These are phyloP conservation scores for Xerocomus subilludens DNA, from an alignment of 1,284 basidiomycete species.

Conservation along the genomic window DNA sequence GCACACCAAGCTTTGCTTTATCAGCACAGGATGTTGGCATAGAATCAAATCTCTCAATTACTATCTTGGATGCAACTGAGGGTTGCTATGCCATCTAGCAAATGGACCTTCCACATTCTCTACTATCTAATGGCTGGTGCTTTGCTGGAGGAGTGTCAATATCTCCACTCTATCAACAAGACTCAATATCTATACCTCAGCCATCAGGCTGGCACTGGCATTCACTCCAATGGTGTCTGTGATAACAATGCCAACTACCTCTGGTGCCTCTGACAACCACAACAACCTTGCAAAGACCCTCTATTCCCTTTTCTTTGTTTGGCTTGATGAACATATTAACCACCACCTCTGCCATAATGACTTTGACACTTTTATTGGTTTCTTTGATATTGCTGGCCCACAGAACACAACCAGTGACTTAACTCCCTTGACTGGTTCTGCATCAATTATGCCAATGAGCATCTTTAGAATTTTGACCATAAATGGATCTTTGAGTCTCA, in stretches of 20 bases:
- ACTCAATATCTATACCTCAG: slow-evolving; percentile 88
- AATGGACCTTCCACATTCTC: slow-evolving; percentile 97
- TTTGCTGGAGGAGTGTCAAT: slow-evolving; percentile 84
- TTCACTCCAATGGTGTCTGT: slow-evolving; percentile 60
- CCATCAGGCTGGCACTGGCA: slow-evolving; percentile 61
- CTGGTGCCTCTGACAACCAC: slow-evolving; percentile 87
- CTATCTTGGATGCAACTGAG: slow-evolving; percentile 91
- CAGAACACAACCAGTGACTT: slow-evolving; percentile 85
- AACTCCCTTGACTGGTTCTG: slow-evolving; percentile 97
- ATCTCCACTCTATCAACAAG: slow-evolving; percentile 85
- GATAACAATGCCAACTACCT: slow-evolving; percentile 86
- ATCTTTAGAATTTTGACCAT: slow-evolving; percentile 87
- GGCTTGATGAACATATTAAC: slow-evolving; percentile 97
- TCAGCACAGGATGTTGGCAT: slow-evolving; percentile 85
- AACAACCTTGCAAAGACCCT: slow-evolving; percentile 94
- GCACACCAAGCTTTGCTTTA: slow-evolving; percentile 95
- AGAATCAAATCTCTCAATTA: slow-evolving; percentile 98
- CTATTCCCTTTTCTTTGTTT: slow-evolving; percentile 94
- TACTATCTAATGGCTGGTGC: slow-evolving; percentile 95
- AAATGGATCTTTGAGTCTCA: slow-evolving; percentile 83
- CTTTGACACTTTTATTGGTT: slow-evolving; percentile 91
- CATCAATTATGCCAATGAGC: slow-evolving; percentile 96
- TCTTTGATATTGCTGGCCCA: slow-evolving; percentile 95
- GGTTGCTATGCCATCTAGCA: slow-evolving; percentile 81
- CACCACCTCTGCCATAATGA: slow-evolving; percentile 92